A percentile compares a stretch with the other conserved stretches of the same genome.
phyloP scores from a whole-genome alignment of 495 filamentous ascomycete species.

The Podospora pseudocomata region DNA sequence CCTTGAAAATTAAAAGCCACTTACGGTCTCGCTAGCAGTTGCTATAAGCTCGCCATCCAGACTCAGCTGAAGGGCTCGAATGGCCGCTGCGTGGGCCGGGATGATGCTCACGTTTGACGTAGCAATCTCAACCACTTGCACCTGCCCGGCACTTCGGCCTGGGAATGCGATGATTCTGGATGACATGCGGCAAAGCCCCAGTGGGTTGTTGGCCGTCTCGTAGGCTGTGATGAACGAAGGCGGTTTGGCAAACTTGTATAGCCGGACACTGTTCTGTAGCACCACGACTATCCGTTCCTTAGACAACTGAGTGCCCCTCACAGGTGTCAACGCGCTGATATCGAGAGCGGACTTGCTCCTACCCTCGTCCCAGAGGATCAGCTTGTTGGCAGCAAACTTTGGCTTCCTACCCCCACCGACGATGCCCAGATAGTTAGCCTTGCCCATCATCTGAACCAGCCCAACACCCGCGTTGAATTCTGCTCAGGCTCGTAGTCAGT shows the following conservation, averaged over 20 bases:
- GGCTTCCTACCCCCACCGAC: slow-evolving; percentile 85
- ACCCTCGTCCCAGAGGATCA: slow-evolving; percentile 88
- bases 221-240: slow-evolving; percentile 70
- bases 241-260: slow-evolving; percentile 74
- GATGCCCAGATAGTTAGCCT: slow-evolving; percentile 81
- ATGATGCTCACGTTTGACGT: slow-evolving; percentile 89
- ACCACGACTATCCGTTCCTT: slow-evolving; percentile 76
- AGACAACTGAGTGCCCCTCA: slow-evolving; percentile 74
- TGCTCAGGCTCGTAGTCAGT: slow-evolving; percentile 29
- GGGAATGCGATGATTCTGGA: slow-evolving; percentile 73
- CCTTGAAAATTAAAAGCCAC: slow-evolving; percentile 9
- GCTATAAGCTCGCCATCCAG: slow-evolving; percentile 77
- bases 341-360: slow-evolving; percentile 68
- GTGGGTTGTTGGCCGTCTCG: slow-evolving; percentile 82
- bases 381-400: slow-evolving; percentile 85
- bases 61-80: slow-evolving; percentile 79
- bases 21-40: slow-evolving; percentile 83
- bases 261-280: slow-evolving; percentile 74
- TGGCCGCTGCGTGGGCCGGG: slow-evolving; percentile 76
- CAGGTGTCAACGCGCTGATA: slow-evolving; percentile 53
- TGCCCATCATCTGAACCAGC: slow-evolving; percentile 80
- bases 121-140: slow-evolving; percentile 81
- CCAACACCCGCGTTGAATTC: slow-evolving; percentile 86
- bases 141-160: slow-evolving; percentile 77
- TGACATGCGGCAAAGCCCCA: slow-evolving; percentile 76